Evolutionary conservation across 176 grass and related monocot species (phyloP).

Genomic region (Raddia distichophylla): DNA sequence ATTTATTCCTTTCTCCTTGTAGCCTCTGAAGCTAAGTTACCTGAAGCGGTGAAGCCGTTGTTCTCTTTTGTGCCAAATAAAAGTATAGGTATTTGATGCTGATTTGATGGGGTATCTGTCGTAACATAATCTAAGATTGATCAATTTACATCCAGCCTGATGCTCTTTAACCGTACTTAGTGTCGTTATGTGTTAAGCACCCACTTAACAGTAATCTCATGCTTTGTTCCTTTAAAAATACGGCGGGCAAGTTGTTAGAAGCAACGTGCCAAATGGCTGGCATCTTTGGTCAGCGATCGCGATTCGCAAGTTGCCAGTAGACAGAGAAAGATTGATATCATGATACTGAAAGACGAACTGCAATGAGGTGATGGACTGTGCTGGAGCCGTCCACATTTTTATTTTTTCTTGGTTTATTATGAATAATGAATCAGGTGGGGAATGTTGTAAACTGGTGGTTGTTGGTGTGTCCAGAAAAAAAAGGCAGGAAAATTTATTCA

Average conservation of each 20-base stretch:
- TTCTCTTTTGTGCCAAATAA: conserved; percentile 17
- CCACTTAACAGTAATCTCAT: conserved; percentile 17
- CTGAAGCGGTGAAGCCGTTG: not conserved
- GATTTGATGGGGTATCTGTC: conserved; percentile 40
- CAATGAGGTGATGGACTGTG: conserved; percentile 44
- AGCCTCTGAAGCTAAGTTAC: conserved; percentile 30
- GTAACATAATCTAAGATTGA: conserved; percentile 9
- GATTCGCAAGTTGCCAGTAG: conserved; percentile 73
- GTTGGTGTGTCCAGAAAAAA: conserved; percentile 46
- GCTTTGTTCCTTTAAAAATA: conserved; percentile 25
- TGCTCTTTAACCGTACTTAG: not conserved
- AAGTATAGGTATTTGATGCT: conserved; percentile 7
- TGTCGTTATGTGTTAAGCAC: conserved; percentile 34
- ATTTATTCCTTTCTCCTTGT: conserved; percentile 12
- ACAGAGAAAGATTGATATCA: conserved; percentile 19
- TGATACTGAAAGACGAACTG: conserved; percentile 39
- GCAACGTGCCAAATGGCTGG: conserved; percentile 61
- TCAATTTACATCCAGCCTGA: not conserved
- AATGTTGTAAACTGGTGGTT: conserved; percentile 57
- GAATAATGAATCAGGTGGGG: conserved; percentile 45
- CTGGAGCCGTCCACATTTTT: conserved; percentile 41
- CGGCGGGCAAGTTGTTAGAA: conserved; percentile 81
- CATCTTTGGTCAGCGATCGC: conserved; percentile 61
- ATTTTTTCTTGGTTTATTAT: conserved; percentile 48
- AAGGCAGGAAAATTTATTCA: conserved; percentile 40